Percentiles rank a stretch among this genome's conserved stretches.
Evolutionary conservation across 1,284 basidiomycete species (phyloP).

Genomic region (Takashimella koratensis): DNA sequence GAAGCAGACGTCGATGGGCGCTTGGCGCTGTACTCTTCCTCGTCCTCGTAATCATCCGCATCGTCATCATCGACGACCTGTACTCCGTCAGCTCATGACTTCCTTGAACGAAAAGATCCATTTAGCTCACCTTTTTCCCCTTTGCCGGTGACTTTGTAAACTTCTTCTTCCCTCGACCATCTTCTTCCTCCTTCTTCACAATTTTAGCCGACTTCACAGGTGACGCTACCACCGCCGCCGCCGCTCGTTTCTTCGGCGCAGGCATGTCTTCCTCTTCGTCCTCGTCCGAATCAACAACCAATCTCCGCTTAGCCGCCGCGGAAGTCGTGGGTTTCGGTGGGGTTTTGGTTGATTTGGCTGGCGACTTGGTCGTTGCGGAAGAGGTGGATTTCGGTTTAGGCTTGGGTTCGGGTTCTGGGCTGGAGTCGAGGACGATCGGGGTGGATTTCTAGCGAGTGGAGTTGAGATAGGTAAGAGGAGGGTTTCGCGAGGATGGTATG

Average conservation of each 20-base stretch:
- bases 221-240: no score
- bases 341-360: neutral
- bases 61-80: constrained; percentile 36
- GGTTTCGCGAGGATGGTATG: neutral
- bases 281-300: constrained; percentile 4
- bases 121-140: constrained; percentile 27
- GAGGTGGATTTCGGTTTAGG: constrained; percentile 7
- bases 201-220: neutral
- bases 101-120: constrained; percentile 8
- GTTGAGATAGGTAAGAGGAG: neutral
- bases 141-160: constrained; percentile 18
- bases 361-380: neutral
- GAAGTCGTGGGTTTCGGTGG: neutral
- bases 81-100: neutral
- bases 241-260: constrained; percentile 36
- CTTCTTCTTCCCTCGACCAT: constrained; percentile 12
- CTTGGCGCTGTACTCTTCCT: constrained; percentile 29
- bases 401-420: constrained; percentile 11
- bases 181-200: constrained; percentile 5
- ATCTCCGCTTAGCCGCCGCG: constrained; percentile 7
- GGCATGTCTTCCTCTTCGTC: constrained; percentile 32
- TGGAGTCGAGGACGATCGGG: constrained; percentile 5
- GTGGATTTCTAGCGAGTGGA: constrained; percentile 10
- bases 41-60: constrained; percentile 21
- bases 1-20: neutral